A percentile compares a stretch with the other conserved stretches of the same genome.
phyloP scores from a whole-genome alignment of 140 eudicot species.

The Cichorium intybus region DNA sequence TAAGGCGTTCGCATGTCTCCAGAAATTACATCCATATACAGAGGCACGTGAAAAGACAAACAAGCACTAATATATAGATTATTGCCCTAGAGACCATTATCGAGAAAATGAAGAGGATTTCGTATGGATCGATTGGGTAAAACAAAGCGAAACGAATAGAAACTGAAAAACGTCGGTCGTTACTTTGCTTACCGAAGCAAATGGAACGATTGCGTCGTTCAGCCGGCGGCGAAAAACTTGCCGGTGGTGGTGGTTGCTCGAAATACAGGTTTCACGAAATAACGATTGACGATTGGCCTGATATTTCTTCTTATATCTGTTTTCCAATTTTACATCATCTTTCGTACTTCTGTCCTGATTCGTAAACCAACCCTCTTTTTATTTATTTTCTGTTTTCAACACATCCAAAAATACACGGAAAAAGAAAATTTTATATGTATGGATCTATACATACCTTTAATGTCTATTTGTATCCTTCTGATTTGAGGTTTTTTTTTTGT shows the following conservation, averaged over 20 bases:
- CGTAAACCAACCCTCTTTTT: background rate
- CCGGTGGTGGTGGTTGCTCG: slow-evolving; percentile 18
- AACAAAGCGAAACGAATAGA: background rate
- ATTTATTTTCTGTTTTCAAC: background rate
- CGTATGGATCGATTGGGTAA: background rate
- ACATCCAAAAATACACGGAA: too few species aligned
- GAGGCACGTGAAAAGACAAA: background rate
- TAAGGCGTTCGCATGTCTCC: background rate
- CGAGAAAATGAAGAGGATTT: background rate
- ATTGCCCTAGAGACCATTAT: background rate
- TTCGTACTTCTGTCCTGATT: background rate
- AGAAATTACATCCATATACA: background rate
- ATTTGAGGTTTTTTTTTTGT: too few species aligned
- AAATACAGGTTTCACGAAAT: background rate
- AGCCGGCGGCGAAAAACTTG: slow-evolving; percentile 26
- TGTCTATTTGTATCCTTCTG: too few species aligned
- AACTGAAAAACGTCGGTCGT: background rate
- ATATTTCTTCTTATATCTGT: slow-evolving; percentile 3
- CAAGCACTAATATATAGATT: background rate
- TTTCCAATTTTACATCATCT: background rate
- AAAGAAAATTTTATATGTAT: too few species aligned
- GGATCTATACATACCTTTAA: too few species aligned
- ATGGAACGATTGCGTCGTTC: slow-evolving; percentile 10
- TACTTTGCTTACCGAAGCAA: slow-evolving; percentile 10
- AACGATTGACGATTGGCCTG: slow-evolving; percentile 4